These are phyloP conservation scores for Sporothrix pallida DNA, from an alignment of 2,329 filamentous ascomycete genomes.

Conservation along the genomic window DNA sequence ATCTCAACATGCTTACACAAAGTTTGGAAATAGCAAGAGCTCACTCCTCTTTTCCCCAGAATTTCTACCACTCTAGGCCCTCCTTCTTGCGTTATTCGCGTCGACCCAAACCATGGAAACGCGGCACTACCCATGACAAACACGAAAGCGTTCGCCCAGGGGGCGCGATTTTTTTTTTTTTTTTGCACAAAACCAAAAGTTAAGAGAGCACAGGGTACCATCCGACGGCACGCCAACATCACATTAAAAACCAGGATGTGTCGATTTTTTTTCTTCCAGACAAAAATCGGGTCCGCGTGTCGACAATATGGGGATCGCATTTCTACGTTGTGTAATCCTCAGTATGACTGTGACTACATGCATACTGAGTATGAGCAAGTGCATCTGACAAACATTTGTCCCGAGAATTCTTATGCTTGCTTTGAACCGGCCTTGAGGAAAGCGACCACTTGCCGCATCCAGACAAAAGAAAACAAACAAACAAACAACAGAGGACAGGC, in stretches of 20 bases:
- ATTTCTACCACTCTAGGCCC: constrained; percentile 14
- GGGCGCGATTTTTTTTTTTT: not conserved
- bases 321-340: not conserved
- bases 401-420: not conserved
- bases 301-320: not conserved
- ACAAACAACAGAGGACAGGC: constrained; percentile 4
- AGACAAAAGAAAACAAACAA: constrained; percentile 27
- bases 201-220: not conserved
- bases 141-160: not conserved
- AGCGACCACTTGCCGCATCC: constrained; percentile 11
- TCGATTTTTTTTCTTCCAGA: constrained; percentile 3
- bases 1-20: too few species aligned
- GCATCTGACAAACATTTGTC: not conserved
- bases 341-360: not conserved
- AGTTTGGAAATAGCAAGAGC: not conserved
- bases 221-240: constrained; percentile 15
- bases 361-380: not conserved
- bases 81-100: constrained; percentile 20
- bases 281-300: constrained; percentile 11
- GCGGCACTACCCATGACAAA: constrained; percentile 19
- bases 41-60: constrained; percentile 21
- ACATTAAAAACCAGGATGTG: constrained; percentile 3
- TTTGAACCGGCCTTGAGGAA: not conserved
- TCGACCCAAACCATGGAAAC: constrained; percentile 22
- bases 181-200: not conserved